phyloP scores from a whole-genome alignment of 441 rosid species.

The Syzygium syzygioides region DNA sequence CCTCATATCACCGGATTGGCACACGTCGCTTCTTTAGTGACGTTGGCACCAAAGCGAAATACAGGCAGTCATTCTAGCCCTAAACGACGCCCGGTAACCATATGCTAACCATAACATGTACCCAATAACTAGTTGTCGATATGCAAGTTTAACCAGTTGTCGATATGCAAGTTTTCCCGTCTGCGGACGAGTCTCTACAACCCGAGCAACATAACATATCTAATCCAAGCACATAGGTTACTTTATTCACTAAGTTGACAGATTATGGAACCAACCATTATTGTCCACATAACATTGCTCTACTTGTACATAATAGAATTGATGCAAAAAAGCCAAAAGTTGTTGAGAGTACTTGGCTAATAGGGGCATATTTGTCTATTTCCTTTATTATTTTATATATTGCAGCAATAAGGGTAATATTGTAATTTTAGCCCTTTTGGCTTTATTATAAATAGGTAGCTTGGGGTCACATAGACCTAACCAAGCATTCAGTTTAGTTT shows the following conservation, averaged over 20 bases:
- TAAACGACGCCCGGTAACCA: background rate
- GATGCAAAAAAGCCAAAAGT: background rate
- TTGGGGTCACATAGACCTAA: too few relatives aligned
- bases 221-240: background rate
- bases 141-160: background rate
- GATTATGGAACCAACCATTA: background rate
- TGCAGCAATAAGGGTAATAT: too few relatives aligned
- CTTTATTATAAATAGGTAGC: too few relatives aligned
- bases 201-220: background rate
- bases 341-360: background rate
- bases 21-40: background rate
- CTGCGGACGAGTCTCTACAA: background rate
- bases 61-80: background rate
- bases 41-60: background rate
- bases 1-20: background rate
- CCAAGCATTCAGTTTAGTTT: too few relatives aligned
- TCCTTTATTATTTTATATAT: too few relatives aligned
- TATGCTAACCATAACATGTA: background rate
- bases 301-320: background rate
- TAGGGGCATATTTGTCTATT: too few relatives aligned
- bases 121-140: background rate
- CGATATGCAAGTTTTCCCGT: background rate
- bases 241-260: background rate
- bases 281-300: background rate
- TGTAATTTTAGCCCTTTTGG: too few relatives aligned